A percentile compares a stretch with the other conserved stretches of the same genome.
Conservation (phyloP, 768 basidiomycete species). For the Leccinum ochraceum region DNA sequence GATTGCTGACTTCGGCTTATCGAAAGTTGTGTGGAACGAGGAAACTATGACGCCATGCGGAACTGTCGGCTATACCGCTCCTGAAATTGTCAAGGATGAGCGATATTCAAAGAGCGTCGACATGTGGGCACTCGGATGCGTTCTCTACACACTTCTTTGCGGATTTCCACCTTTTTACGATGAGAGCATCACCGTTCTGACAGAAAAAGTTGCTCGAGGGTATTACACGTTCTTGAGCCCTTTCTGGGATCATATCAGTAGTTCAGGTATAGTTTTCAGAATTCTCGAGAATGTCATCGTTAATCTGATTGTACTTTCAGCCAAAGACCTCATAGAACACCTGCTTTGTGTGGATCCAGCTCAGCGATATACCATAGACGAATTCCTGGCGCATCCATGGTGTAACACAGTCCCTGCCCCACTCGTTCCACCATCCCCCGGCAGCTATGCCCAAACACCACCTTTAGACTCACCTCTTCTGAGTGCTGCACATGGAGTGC, state of each 20-base stretch:
- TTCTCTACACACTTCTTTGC: constrained; percentile 97
- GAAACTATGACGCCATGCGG: constrained; percentile 99
- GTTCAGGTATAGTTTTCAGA: constrained; percentile 52
- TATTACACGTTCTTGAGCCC: constrained; percentile 98
- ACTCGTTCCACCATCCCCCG: constrained; percentile 67
- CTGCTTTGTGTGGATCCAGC: constrained; percentile 94
- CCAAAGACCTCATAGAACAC: constrained; percentile 94
- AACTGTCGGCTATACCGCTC: constrained; percentile 99
- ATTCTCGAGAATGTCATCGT: neutral
- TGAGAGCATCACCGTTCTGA: constrained; percentile 96
- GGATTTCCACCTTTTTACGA: constrained; percentile 99
- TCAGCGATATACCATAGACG: constrained; percentile 96
- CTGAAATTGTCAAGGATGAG: constrained; percentile 99
- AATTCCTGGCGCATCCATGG: constrained; percentile 97
- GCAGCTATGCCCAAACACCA: constrained; percentile 41
- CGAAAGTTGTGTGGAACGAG: constrained; percentile 98
- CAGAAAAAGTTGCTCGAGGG: constrained; percentile 96
- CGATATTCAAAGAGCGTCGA: constrained; percentile 95
- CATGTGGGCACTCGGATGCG: constrained; percentile 99
- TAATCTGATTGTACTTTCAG: constrained; percentile 40
- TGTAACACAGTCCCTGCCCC: constrained; percentile 70
- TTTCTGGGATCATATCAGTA: constrained; percentile 98
- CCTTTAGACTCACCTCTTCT: constrained; percentile 89
- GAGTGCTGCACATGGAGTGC: constrained; percentile 72
- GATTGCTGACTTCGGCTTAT: constrained; percentile 97